Evolutionary conservation across 129 eudicot species (phyloP), one percentile per base, ranked within the genome.

Genomic region (Mikania micrantha): DNA sequence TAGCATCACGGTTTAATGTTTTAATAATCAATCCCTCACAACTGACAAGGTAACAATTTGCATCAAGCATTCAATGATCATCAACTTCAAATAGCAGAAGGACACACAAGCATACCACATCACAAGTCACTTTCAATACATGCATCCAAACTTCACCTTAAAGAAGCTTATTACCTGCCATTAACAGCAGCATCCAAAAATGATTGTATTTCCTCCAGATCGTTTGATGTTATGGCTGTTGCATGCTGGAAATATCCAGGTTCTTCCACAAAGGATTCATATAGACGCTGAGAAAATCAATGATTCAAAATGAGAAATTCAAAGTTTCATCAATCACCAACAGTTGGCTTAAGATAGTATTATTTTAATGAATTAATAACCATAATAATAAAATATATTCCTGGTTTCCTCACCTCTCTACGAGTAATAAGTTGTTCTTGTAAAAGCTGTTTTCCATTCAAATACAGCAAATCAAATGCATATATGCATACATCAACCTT

Each of bases 1-100:
- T 93, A 36, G 98, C 98, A 63, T 93, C 98, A 40, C 58, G 80
- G n/a, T 60, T 80, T 76, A 93, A 71, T 34, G 98, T 93, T 84
- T 93, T 93, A 76, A 93, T 88, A 67, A 93, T 93, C 79, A 93
- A 75, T 29, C 98, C 98, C 85, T 93, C 98, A 29, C 82, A 93
- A 71, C 96, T 93, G 82, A 83, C 59, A 76, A 70, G 29, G 41
- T 7, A 45, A 56, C 22, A 32, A 20, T 22, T 7, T 2, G 41
- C 25, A 60, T 47, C 45, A 63, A 9, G 35, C 36, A 11, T 25
- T 54, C 36, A 54, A 25, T 54, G 36, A 54, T 59, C 17, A 5
- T 31, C 24, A 59, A 28, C 41, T 32, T 31, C 15, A 31, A 29
- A 59, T 41, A 59, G 15, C 64, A 25, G 3, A 52, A 31, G 24